Evolutionary conservation across 306 rosid genomes (phyloP), one percentile per base, ranked within the genome.

Genomic region (Prinsepia uniflora): DNA sequence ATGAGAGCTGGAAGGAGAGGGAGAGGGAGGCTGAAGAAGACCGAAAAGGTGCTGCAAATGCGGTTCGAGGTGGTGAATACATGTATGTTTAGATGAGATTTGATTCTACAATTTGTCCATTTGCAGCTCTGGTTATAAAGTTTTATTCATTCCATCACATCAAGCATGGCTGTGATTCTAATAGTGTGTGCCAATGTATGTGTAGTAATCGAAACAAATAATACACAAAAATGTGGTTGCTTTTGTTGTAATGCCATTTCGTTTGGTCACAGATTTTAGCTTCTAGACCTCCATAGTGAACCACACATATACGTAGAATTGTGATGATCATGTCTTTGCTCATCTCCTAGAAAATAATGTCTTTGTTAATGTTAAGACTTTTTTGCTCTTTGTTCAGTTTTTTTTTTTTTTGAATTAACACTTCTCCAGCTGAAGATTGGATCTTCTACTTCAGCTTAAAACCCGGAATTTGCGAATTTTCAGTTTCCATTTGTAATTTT

Each of bases 1-100:
- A 94, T 20, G 99, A 94, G 83, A 94, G 91, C 88, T 85, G 97
- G 99, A 94, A 91, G 86, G 97, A 91, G 78, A 86, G 95, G 49
- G 96, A 94, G 80, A 94, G 73, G 83, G 99, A 94, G 81, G 99
- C 97, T 0, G 99, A 87, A 72, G 97, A 89, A 80, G 99, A 87
- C 80, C 83, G 97, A 79, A 91, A 86, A 80, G 96, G 99, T 39
- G 99, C 96, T 19, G 97, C 85, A 70, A 94, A 94, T 73, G 99
- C 99, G 2, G 14, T 94, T 76, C 84, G 96, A 58, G 97, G 97
- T 22, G 99, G 99, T 69, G 96, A 94, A 87, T 91, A 79, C 76
- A 94, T 94, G 97, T 91, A 94, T 79, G 92, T 91, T 81, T 94
- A 84, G 74, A 48, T 5, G 63, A 41, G 14, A 30, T 3, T 53